These are phyloP conservation scores for Thermothielavioides terrestris DNA, from an alignment of 495 filamentous ascomycete genomes.

Conservation along the genomic window DNA sequence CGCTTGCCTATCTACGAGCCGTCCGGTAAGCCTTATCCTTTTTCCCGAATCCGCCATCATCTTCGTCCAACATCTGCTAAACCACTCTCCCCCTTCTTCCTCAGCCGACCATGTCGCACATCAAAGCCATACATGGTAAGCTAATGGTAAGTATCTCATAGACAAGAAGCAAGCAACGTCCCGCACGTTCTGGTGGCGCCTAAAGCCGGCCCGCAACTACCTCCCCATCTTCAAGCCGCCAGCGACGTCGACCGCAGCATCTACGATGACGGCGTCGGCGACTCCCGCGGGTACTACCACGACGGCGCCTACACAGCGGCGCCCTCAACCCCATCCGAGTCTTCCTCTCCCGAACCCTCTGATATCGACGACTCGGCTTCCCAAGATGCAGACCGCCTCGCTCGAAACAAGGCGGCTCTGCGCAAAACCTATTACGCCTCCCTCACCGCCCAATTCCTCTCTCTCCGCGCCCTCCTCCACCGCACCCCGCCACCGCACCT, in stretches of 20 bases:
- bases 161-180: constrained; percentile 63
- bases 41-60: constrained; percentile 11
- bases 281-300: constrained; percentile 52
- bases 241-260: constrained; percentile 31
- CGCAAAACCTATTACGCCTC: constrained; percentile 53
- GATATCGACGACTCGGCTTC: constrained; percentile 7
- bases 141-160: constrained; percentile 34
- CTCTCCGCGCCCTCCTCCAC: constrained; percentile 51
- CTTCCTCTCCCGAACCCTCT: background rate
- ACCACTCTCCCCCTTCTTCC: constrained; percentile 13
- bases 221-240: constrained; percentile 22
- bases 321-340: constrained; percentile 19
- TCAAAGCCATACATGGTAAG: constrained; percentile 33
- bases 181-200: constrained; percentile 56
- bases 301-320: constrained; percentile 64
- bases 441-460: constrained; percentile 50
- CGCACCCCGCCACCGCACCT: constrained; percentile 42
- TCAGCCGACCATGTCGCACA: background rate
- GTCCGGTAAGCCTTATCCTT: constrained; percentile 57
- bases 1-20: constrained; percentile 66
- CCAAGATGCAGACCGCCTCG: constrained; percentile 20
- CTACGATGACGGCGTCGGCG: constrained; percentile 36
- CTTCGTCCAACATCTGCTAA: constrained; percentile 23
- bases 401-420: constrained; percentile 44
- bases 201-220: constrained; percentile 38